These are phyloP conservation scores for Penicillium vulpinum DNA, from an alignment of 2,329 filamentous ascomycete genomes.

Conservation along the genomic window DNA sequence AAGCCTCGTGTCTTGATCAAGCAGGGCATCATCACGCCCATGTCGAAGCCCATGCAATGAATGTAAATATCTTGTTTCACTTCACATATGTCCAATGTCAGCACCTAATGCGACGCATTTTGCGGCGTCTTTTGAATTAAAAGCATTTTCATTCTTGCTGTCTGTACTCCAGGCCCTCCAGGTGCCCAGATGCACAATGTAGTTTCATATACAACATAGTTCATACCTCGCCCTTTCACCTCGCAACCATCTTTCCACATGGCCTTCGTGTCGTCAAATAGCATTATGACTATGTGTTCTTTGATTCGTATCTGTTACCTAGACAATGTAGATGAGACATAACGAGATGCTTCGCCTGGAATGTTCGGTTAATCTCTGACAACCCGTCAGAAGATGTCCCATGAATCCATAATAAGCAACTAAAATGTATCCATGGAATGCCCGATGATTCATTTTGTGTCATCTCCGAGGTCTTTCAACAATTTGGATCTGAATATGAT, in stretches of 20 bases:
- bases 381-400: conserved; percentile 4
- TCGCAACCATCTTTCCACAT: conserved; percentile 5
- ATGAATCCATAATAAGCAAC: not conserved
- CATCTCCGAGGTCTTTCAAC: not conserved
- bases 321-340: not conserved
- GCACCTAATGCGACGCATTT: conserved; percentile 2
- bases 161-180: not conserved
- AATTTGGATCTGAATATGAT: not conserved
- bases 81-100: conserved; percentile 3
- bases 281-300: not conserved
- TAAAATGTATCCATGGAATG: conserved; percentile 1
- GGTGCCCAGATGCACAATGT: not conserved
- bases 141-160: not conserved
- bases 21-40: conserved; percentile 83
- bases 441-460: not conserved
- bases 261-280: not conserved
- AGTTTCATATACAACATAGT: not conserved
- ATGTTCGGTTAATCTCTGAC: conserved; percentile 7
- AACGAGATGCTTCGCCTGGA: conserved; percentile 1
- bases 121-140: conserved; percentile 1
- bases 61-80: conserved; percentile 8
- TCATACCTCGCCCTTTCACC: not conserved
- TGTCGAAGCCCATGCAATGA: conserved; percentile 71
- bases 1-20: conserved; percentile 90
- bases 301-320: not conserved